Evolutionary conservation across 306 rosid species (phyloP).

Genomic region (Vigna mungo): DNA sequence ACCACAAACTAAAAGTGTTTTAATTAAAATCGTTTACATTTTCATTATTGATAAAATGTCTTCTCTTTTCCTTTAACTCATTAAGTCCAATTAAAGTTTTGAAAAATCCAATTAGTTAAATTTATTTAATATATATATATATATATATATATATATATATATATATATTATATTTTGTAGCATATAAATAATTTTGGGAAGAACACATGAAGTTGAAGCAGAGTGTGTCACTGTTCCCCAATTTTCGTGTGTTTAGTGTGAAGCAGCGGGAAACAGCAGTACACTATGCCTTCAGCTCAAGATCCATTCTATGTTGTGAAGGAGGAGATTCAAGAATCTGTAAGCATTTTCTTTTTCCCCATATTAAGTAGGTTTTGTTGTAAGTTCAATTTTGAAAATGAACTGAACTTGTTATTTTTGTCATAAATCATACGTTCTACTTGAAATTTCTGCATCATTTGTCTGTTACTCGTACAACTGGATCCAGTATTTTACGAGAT

Average conservation of each 20-base stretch:
- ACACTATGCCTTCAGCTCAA: slow-evolving; percentile 89
- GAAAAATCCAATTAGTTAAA: neutral
- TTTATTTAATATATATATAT: neutral
- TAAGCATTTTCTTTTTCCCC: slow-evolving; percentile 46
- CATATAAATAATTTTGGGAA: neutral
- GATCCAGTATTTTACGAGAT: slow-evolving; percentile 33
- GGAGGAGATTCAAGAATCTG: slow-evolving; percentile 97
- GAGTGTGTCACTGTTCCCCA: neutral
- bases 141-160: too few relatives aligned
- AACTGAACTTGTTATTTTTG: neutral
- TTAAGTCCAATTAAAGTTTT: neutral
- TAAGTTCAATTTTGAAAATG: neutral
- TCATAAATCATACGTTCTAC: neutral
- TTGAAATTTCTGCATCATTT: slow-evolving; percentile 5
- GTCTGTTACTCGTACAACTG: neutral
- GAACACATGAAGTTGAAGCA: neutral
- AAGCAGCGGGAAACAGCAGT: neutral
- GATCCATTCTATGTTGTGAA: slow-evolving; percentile 99
- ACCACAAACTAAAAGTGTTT: too few relatives aligned
- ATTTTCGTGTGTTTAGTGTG: neutral
- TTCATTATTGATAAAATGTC: too few relatives aligned
- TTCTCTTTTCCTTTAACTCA: too few relatives aligned
- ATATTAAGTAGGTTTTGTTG: neutral
- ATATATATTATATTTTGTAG: too few relatives aligned
- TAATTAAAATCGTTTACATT: too few relatives aligned